Base-by-base conservation (phyloP, 2,329 filamentous ascomycete genomes). In the Zelopaecilomyces penicillatus region DNA sequence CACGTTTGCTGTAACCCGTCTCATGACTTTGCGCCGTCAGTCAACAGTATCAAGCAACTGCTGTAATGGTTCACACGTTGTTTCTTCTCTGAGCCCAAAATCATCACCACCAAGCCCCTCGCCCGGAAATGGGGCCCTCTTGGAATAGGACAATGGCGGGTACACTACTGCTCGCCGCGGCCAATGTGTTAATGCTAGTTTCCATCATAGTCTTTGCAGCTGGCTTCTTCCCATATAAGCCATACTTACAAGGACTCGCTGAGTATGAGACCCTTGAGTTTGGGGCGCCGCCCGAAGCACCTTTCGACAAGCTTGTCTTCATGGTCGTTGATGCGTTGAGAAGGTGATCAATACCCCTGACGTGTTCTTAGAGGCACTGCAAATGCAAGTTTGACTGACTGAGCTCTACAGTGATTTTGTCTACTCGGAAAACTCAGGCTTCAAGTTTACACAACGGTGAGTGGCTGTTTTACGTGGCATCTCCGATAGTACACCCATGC, bases 181-280 rank as follows among this genome's bases (percentile, higher is more conserved):
- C 87, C 57, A 95, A 96, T 64, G 45, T 89, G 30, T 66, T 95
- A 49, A 80, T 95, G 37, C 85, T 87, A 3, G 59, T 85, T 44
- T 83, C 88, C 39, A 79, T 90, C 51, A 54, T 85, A 43, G 66
- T 84, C 52, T 97, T 97, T 64, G 90, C 87, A 28, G 79, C 81
- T 30, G 91, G 93, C 10, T 98, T 98, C 74, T 98, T 98, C 60
- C 93, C 93, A 6, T 96, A 97, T 67, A 98, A 98, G 60, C 89
- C 93, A 3, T 85, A 95, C 53, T 74, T 98, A 39, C 82, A 90
- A 8, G 93, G 93, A 4, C 70, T 95, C 39, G 90, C 93, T 7
- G 70, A 76, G 50, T 85, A 82, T 64, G 75, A 79, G 50, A 58
- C 74, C 41, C 60, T 76, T 29, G 66, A 71, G 39, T 73, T 76